Conservation (phyloP, 1,284 basidiomycete species). For the Rhodotorula sp. region DNA sequence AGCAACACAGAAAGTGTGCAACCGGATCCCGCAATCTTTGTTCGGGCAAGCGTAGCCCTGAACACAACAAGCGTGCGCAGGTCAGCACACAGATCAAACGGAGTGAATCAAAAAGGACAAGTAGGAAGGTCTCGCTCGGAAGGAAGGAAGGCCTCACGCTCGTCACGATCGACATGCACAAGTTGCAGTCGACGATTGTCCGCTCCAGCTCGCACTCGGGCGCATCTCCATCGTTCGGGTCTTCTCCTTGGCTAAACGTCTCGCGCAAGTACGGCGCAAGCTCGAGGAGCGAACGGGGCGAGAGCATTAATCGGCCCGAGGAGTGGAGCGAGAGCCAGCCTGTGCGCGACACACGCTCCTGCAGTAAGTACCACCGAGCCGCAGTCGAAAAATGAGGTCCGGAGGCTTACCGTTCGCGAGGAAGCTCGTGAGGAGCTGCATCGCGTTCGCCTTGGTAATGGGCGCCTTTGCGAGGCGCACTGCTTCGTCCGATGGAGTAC, state of each 20-base stretch:
- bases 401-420: constrained; percentile 64
- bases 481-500: constrained; percentile 70
- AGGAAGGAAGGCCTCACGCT: constrained; percentile 18
- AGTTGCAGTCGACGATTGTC: constrained; percentile 63
- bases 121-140: neutral
- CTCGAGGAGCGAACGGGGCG: constrained; percentile 70
- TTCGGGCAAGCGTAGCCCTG: constrained; percentile 64
- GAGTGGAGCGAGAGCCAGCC: constrained; percentile 40
- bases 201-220: constrained; percentile 12
- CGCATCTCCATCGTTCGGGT: constrained; percentile 11
- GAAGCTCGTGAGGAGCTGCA: constrained; percentile 65
- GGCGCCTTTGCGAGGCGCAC: constrained; percentile 60
- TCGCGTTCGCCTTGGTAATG: constrained; percentile 69
- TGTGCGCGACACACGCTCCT: neutral
- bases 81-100: no score
- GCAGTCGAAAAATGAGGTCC: neutral
- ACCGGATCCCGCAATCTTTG: constrained; percentile 61
- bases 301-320: constrained; percentile 61
- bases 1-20: constrained; percentile 54
- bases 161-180: constrained; percentile 65
- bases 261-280: constrained; percentile 69
- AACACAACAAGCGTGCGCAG: neutral
- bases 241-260: constrained; percentile 64
- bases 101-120: constrained; percentile 33
- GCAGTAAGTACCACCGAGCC: neutral